Conservation (phyloP, 2,329 filamentous ascomycete genomes). For the Xylariales sp. region DNA sequence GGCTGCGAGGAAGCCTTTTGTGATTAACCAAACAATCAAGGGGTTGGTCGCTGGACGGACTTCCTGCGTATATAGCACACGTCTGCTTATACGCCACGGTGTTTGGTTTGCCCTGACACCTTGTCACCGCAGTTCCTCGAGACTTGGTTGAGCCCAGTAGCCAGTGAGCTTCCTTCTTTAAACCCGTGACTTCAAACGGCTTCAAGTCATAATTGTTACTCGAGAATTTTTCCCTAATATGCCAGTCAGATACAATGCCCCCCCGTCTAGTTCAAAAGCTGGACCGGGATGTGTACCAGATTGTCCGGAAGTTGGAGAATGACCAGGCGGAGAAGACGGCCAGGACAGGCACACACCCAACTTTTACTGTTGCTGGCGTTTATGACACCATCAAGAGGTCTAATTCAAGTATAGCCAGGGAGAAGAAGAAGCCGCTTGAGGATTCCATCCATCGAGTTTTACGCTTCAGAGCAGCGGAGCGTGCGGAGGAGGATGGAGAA, state of each 20-base stretch:
- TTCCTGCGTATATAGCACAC: too few relatives aligned
- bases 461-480: constrained; percentile 64
- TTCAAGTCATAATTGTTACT: too few relatives aligned
- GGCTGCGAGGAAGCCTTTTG: too few relatives aligned
- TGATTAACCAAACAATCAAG: too few relatives aligned
- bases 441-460: constrained; percentile 82
- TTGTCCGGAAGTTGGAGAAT: constrained; percentile 72
- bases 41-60: too few relatives aligned
- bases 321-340: constrained; percentile 47
- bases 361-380: constrained; percentile 55
- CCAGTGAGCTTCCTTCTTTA: too few relatives aligned
- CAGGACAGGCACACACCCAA: constrained; percentile 28
- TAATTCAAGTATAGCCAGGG: constrained; percentile 80
- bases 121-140: too few relatives aligned
- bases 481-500: constrained; percentile 40
- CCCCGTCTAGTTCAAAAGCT: constrained; percentile 26
- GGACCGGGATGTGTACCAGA: constrained; percentile 72
- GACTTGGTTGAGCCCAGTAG: too few relatives aligned
- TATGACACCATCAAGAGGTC: constrained; percentile 80
- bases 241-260: background rate
- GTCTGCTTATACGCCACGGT: too few relatives aligned
- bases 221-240: too few relatives aligned
- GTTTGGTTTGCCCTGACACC: too few relatives aligned
- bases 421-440: constrained; percentile 77
- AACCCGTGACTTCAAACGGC: too few relatives aligned